Evolutionary conservation across 2,329 filamentous ascomycete genomes (phyloP).

Genomic region (Teratosphaeria zuluensis): DNA sequence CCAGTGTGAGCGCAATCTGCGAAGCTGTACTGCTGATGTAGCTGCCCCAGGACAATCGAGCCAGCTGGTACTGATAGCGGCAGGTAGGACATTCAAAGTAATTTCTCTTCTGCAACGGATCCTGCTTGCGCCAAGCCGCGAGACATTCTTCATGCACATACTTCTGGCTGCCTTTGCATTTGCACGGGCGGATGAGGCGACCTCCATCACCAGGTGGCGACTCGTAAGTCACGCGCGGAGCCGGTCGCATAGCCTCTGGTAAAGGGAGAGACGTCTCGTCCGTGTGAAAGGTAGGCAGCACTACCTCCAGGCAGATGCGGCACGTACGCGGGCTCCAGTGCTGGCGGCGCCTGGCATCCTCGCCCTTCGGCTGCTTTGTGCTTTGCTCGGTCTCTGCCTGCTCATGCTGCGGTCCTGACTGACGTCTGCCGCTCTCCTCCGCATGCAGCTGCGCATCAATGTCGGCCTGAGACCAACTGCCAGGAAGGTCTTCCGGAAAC

Average conservation of each 20-base stretch:
- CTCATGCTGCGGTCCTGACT: not conserved
- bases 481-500: conserved; percentile 38
- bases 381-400: conserved; percentile 3
- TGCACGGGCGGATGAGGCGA: conserved; percentile 77
- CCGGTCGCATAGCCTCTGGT: conserved; percentile 47
- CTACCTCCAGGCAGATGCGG: conserved; percentile 76
- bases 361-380: not conserved
- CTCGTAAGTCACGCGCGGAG: conserved; percentile 56
- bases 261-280: conserved; percentile 35
- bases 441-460: conserved; percentile 7
- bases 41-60: conserved; percentile 64
- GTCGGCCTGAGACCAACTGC: conserved; percentile 17
- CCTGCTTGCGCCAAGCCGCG: conserved; percentile 67
- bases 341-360: not conserved
- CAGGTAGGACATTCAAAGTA: conserved; percentile 87
- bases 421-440: conserved; percentile 3
- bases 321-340: conserved; percentile 53
- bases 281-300: conserved; percentile 47
- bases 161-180: conserved; percentile 84
- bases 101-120: conserved; percentile 57
- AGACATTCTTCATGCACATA: conserved; percentile 93
- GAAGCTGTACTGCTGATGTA: conserved; percentile 48
- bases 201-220: conserved; percentile 58
- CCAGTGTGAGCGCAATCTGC: conserved; percentile 60
- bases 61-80: conserved; percentile 69